phyloP scores from a whole-genome alignment of 805 yeast species.

The Vanderwaltozyma verrucispora region DNA sequence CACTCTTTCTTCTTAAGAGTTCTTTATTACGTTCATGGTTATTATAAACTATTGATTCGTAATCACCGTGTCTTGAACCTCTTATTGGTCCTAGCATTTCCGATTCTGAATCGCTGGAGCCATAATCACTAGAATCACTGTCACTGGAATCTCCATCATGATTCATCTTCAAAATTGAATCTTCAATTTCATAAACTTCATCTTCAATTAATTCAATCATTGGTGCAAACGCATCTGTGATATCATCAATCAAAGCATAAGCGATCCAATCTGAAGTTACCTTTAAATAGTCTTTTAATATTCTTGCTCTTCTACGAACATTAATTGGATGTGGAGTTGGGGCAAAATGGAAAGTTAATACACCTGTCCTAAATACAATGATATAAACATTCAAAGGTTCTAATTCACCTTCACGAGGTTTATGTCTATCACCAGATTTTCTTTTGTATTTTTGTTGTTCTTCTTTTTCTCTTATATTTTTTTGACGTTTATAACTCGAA shows the following conservation, averaged over 20 bases:
- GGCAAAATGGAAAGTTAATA: slow-evolving; percentile 84
- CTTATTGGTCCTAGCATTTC: slow-evolving; percentile 1
- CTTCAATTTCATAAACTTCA: slow-evolving; percentile 92
- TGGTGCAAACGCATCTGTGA: slow-evolving; percentile 96
- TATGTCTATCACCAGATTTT: slow-evolving; percentile 36
- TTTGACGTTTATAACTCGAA: slow-evolving; percentile 14
- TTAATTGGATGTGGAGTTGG: slow-evolving; percentile 96
- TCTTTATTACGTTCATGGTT: neutral
- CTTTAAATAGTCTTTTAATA: slow-evolving; percentile 76
- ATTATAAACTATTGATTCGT: neutral
- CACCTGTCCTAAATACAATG: slow-evolving; percentile 84
- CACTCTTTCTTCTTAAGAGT: slow-evolving; percentile 2
- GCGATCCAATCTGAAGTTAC: slow-evolving; percentile 96
- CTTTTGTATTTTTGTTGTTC: slow-evolving; percentile 32
- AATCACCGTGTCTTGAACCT: slow-evolving; percentile 1
- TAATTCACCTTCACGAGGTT: slow-evolving; percentile 44
- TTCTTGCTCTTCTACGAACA: slow-evolving; percentile 85
- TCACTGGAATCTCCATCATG: slow-evolving; percentile 42
- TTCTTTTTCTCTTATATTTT: slow-evolving; percentile 24
- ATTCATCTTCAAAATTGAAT: slow-evolving; percentile 80
- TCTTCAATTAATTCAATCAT: slow-evolving; percentile 89
- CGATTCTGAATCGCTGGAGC: slow-evolving; percentile 9
- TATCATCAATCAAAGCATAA: slow-evolving; percentile 91
- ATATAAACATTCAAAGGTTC: slow-evolving; percentile 89
- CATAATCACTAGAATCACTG: slow-evolving; percentile 22